Evolutionary conservation across 768 basidiomycete species (phyloP).

Genomic region (Neoboletus magnificus): DNA sequence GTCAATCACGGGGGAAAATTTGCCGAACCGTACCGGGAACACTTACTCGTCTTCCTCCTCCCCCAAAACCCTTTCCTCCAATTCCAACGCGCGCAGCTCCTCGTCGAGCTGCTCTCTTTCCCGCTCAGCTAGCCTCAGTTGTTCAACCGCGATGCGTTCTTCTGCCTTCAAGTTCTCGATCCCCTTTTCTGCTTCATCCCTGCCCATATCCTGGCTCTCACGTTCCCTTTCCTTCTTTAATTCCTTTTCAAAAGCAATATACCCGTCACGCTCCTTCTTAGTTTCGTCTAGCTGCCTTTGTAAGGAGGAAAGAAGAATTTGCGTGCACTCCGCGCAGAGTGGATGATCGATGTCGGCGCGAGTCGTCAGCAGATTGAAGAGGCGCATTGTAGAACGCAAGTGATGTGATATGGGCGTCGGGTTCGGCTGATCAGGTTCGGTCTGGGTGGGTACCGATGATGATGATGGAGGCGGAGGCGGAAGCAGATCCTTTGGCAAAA

Average conservation of each 20-base stretch:
- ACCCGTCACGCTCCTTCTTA: constrained; percentile 88
- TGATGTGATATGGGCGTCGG: constrained; percentile 77
- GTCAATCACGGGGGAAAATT: constrained; percentile 3
- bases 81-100: constrained; percentile 66
- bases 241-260: constrained; percentile 89
- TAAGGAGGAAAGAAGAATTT: constrained; percentile 70
- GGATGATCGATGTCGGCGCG: constrained; percentile 87
- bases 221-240: constrained; percentile 77
- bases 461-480: constrained; percentile 21
- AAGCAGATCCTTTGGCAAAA: constrained; percentile 20
- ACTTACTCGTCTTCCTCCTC: constrained; percentile 82
- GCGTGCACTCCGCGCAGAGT: constrained; percentile 91
- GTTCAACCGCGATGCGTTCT: constrained; percentile 65
- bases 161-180: constrained; percentile 71
- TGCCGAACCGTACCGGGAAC: background rate
- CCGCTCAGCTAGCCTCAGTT: constrained; percentile 70
- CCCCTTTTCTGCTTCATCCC: constrained; percentile 66
- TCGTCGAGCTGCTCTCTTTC: constrained; percentile 74
- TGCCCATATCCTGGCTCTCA: constrained; percentile 56
- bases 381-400: constrained; percentile 66
- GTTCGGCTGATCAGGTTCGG: constrained; percentile 53
- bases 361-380: constrained; percentile 75
- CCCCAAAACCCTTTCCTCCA: constrained; percentile 76
- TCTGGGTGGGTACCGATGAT: constrained; percentile 32
- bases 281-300: constrained; percentile 85